These are phyloP conservation scores for Nematodospora anomalae DNA, from an alignment of 1,139 yeast genomes.

Conservation along the genomic window DNA sequence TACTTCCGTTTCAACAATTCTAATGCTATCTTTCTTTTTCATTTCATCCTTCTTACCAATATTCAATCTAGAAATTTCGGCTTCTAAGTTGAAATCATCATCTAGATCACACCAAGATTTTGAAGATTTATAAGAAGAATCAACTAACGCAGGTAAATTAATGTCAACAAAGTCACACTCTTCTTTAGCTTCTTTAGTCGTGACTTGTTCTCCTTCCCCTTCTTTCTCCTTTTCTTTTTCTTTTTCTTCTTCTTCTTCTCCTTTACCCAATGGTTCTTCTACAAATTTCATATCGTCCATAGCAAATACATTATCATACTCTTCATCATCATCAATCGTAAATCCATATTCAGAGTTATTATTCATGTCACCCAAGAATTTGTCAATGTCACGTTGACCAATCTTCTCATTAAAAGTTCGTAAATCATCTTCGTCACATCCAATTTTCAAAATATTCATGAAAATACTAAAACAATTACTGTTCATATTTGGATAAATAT, in stretches of 20 bases:
- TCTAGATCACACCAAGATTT: conserved; percentile 39
- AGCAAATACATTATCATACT: conserved; percentile 22
- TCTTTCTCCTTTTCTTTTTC: not conserved
- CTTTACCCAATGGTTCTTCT: not conserved
- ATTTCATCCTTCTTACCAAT: conserved; percentile 1
- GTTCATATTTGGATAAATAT: conserved; percentile 45
- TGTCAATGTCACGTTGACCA: conserved; percentile 27
- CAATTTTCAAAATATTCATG: conserved; percentile 34
- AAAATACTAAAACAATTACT: conserved; percentile 35
- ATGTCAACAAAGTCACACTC: not conserved
- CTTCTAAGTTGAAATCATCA: conserved; percentile 15
- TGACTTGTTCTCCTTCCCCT: not conserved
- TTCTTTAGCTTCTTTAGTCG: not conserved
- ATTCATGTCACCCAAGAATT: conserved; percentile 31
- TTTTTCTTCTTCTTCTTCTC: not conserved
- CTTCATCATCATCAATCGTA: conserved; percentile 32
- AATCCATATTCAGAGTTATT: conserved; percentile 27
- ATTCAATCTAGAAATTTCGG: conserved; percentile 9
- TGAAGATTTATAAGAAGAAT: conserved; percentile 29
- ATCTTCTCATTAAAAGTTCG: conserved; percentile 26
- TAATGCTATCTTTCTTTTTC: conserved; percentile 6
- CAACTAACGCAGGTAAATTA: conserved; percentile 30
- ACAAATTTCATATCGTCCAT: conserved; percentile 27
- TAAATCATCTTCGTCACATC: conserved; percentile 35
- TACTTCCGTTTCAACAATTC: conserved; percentile 10